These are phyloP conservation scores for Auricularia auricula-judae DNA, from an alignment of 768 basidiomycete species.

Conservation along the genomic window DNA sequence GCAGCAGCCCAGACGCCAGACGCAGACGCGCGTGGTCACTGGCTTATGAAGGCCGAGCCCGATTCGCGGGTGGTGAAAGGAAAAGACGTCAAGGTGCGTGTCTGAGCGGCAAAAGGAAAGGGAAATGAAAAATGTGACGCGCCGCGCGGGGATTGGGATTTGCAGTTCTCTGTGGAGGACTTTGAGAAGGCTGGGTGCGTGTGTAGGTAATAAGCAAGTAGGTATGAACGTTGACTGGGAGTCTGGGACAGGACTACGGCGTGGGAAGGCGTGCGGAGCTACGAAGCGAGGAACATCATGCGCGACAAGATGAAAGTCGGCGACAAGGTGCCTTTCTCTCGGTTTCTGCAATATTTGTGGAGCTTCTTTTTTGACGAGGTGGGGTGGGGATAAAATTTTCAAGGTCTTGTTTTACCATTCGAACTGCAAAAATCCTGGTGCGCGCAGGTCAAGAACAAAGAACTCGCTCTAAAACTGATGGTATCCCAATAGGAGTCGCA, in stretches of 20 bases:
- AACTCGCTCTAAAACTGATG: too few species aligned
- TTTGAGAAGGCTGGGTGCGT: constrained; percentile 43
- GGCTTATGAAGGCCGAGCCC: constrained; percentile 84
- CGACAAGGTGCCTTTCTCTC: constrained; percentile 44
- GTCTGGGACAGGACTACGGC: constrained; percentile 39
- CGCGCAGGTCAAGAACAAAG: constrained; percentile 4
- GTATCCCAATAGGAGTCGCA: constrained; percentile 47
- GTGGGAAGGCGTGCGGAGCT: constrained; percentile 85
- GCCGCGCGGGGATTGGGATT: neutral
- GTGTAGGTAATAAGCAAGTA: too few species aligned
- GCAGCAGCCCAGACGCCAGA: too few species aligned
- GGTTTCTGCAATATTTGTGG: neutral
- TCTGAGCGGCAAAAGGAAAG: constrained; percentile 8
- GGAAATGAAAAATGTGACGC: neutral
- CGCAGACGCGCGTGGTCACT: constrained; percentile 17
- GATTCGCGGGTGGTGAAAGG: constrained; percentile 77
- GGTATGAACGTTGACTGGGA: neutral
- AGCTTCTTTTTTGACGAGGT: neutral
- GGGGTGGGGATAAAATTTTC: too few species aligned
- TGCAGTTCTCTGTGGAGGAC: constrained; percentile 77
- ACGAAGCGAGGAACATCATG: constrained; percentile 75
- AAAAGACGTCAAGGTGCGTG: constrained; percentile 65
- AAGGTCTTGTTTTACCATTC: constrained; percentile 83
- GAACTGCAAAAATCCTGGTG: constrained; percentile 75
- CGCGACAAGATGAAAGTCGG: constrained; percentile 59